phyloP scores from a whole-genome alignment of 2,329 filamentous ascomycete genomes.

The Albophoma yamanashiensis region DNA sequence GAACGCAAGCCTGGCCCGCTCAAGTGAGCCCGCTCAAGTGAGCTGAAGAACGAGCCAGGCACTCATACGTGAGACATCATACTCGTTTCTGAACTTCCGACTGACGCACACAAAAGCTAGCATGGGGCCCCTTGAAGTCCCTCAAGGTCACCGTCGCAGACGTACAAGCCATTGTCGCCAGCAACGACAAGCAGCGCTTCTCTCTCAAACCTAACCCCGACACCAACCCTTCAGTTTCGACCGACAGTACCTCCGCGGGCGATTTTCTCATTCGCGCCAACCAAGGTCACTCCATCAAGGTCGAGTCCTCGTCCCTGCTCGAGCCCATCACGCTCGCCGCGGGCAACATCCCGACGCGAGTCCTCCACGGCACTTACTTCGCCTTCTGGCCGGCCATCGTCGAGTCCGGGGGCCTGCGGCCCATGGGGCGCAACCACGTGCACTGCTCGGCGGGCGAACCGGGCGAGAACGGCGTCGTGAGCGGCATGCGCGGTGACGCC shows the following conservation, averaged over 20 bases:
- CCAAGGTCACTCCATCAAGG: slow-evolving; percentile 81
- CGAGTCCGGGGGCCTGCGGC: slow-evolving; percentile 62
- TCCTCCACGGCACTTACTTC: slow-evolving; percentile 86
- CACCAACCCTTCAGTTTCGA: slow-evolving; percentile 12
- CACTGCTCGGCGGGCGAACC: slow-evolving; percentile 77
- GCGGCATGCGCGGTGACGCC: slow-evolving; percentile 69
- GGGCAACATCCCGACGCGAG: slow-evolving; percentile 50
- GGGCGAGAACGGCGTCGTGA: slow-evolving; percentile 44
- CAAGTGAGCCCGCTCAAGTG: not conserved
- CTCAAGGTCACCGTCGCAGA: slow-evolving; percentile 68
- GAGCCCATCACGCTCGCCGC: slow-evolving; percentile 51
- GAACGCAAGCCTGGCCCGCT: not conserved
- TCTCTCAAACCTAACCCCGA: slow-evolving; percentile 50
- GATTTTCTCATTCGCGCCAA: slow-evolving; percentile 88
- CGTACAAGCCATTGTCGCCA: slow-evolving; percentile 55
- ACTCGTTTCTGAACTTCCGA: not conserved
- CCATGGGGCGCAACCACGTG: slow-evolving; percentile 79
- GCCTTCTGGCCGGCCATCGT: slow-evolving; percentile 68
- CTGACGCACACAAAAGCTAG: slow-evolving; percentile 25
- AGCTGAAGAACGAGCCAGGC: not conserved
- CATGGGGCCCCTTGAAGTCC: slow-evolving; percentile 49
- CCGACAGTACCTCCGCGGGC: slow-evolving; percentile 35
- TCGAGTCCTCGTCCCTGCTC: slow-evolving; percentile 61
- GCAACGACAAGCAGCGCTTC: slow-evolving; percentile 88
- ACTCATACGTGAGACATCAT: not conserved